A percentile compares a stretch with the other conserved stretches of the same genome.
These are phyloP conservation scores for Mimosa pudica DNA, from an alignment of 306 rosid genomes.

Conservation along the genomic window DNA sequence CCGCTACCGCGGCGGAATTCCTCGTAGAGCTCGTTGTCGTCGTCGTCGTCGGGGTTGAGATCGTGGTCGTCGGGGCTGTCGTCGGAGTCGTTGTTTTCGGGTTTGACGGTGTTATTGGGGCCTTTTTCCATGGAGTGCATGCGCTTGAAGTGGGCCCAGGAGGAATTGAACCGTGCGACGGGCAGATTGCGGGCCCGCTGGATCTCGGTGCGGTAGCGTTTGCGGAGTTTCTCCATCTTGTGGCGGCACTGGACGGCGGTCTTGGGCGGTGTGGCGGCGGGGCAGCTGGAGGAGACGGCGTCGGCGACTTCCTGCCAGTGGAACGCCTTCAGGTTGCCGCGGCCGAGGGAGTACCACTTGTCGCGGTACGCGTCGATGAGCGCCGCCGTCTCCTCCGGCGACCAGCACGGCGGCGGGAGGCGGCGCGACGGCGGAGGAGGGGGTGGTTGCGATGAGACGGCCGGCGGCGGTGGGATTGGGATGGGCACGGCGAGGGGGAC, in stretches of 20 bases:
- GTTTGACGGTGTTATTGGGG: background rate
- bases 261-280: background rate
- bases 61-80: background rate
- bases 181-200: background rate
- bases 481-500: constrained; percentile 33
- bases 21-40: background rate
- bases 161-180: background rate
- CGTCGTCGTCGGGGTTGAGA: background rate
- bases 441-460: background rate
- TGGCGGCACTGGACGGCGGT: background rate
- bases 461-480: background rate
- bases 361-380: background rate
- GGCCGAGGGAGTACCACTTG: constrained; percentile 2
- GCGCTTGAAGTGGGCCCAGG: background rate
- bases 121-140: constrained; percentile 4
- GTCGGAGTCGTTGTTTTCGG: background rate
- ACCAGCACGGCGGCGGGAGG: constrained; percentile 93
- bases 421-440: constrained; percentile 52
- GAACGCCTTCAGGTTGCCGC: background rate
- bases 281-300: background rate
- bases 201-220: background rate
- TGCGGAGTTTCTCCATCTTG: constrained; percentile 1
- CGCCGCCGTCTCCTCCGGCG: constrained; percentile 45
- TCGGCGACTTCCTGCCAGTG: background rate
- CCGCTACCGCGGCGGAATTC: background rate